These are phyloP conservation scores for Crithidia sp. DNA, from an alignment of 208 protist genomes.

Conservation along the genomic window DNA sequence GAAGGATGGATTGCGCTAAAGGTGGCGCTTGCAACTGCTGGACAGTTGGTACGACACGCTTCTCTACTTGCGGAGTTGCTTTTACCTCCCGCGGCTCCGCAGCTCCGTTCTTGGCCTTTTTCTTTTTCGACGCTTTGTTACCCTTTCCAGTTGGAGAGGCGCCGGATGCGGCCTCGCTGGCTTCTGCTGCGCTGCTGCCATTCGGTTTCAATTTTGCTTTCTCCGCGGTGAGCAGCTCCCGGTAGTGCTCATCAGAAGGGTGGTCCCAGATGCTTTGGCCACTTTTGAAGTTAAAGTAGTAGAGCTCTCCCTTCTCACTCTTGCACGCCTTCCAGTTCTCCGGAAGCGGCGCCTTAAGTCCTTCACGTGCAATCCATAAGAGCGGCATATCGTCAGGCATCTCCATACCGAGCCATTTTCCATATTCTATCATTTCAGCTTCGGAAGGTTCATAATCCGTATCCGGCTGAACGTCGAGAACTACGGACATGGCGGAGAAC, in stretches of 20 bases:
- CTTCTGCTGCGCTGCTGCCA: slow-evolving; percentile 34
- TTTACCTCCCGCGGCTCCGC: slow-evolving; percentile 3
- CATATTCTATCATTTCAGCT: slow-evolving; percentile 93
- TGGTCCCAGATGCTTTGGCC: slow-evolving; percentile 95
- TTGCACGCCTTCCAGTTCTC: slow-evolving; percentile 95
- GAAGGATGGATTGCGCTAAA: slow-evolving; percentile 25
- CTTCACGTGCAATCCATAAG: slow-evolving; percentile 94
- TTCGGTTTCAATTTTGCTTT: slow-evolving; percentile 44
- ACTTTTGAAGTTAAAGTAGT: slow-evolving; percentile 96
- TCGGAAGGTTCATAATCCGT: slow-evolving; percentile 94
- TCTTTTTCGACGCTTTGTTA: slow-evolving; percentile 28
- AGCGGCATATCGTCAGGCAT: slow-evolving; percentile 88
- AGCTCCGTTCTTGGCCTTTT: slow-evolving; percentile 23
- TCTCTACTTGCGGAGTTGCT: slow-evolving; percentile 9
- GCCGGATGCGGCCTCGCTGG: slow-evolving; percentile 11
- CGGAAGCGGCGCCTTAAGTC: slow-evolving; percentile 94
- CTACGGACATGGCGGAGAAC: slow-evolving; percentile 67
- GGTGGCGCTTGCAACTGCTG: slow-evolving; percentile 15
- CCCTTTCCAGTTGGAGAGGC: slow-evolving; percentile 4
- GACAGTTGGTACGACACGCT: background rate
- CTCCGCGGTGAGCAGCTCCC: slow-evolving; percentile 70
- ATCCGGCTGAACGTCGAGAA: slow-evolving; percentile 83
- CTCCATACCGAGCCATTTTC: slow-evolving; percentile 96
- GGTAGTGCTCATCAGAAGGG: slow-evolving; percentile 95
- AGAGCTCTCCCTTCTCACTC: slow-evolving; percentile 92